Percentiles rank a stretch among this genome's conserved stretches.
Evolutionary conservation across 78 protist species (phyloP).

Genomic region (Dictyostelium purpureum): DNA sequence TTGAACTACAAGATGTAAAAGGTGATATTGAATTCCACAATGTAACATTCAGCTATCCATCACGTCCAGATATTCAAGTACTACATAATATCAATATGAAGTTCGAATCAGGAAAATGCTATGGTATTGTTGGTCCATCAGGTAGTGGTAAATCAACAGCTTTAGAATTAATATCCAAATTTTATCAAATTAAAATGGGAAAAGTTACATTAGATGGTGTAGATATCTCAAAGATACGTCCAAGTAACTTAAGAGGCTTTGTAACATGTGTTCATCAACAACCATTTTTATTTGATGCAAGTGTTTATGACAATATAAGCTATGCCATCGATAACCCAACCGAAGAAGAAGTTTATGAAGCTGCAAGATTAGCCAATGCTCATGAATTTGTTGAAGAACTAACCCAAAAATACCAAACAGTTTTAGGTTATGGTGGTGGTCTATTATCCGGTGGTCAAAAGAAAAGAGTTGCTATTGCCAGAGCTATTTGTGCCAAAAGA

Average conservation of each 20-base stretch:
- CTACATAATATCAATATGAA: slow-evolving; percentile 74
- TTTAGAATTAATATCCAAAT: slow-evolving; percentile 74
- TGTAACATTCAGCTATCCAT: slow-evolving; percentile 86
- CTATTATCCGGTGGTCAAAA: slow-evolving; percentile 95
- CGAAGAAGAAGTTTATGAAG: slow-evolving; percentile 74
- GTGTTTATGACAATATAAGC: slow-evolving; percentile 70
- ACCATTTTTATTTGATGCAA: slow-evolving; percentile 85
- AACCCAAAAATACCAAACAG: slow-evolving; percentile 86
- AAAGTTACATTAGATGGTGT: slow-evolving; percentile 82
- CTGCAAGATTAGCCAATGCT: slow-evolving; percentile 90
- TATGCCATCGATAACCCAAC: slow-evolving; percentile 66
- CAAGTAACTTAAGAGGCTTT: slow-evolving; percentile 67
- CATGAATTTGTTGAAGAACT: slow-evolving; percentile 91
- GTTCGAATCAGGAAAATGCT: slow-evolving; percentile 82
- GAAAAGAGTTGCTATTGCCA: slow-evolving; percentile 96
- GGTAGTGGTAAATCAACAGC: slow-evolving; percentile 93
- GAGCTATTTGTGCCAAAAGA: slow-evolving; percentile 90
- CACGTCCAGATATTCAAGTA: slow-evolving; percentile 75
- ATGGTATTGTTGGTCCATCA: slow-evolving; percentile 90
- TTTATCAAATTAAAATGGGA: slow-evolving; percentile 78
- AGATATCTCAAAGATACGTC: slow-evolving; percentile 58
- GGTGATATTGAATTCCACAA: slow-evolving; percentile 82
- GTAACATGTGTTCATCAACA: slow-evolving; percentile 89
- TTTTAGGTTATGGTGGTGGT: slow-evolving; percentile 87
- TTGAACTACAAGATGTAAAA: neutral